Conservation (phyloP, 2,329 filamentous ascomycete species). For the Alternaria gaisen region DNA sequence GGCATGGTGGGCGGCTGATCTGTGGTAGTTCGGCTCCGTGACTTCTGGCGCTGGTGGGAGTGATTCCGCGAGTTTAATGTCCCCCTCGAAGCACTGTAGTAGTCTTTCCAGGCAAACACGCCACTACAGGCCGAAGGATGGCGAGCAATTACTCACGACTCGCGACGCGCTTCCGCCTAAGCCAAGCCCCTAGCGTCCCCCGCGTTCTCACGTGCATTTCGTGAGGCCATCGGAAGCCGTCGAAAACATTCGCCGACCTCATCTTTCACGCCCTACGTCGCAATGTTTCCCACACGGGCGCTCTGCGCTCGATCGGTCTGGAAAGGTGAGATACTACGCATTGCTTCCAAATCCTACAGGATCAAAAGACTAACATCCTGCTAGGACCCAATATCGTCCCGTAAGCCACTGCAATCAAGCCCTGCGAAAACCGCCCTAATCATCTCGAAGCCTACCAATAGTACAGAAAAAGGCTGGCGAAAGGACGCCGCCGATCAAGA, state of each 20-base stretch:
- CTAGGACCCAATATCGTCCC: conserved; percentile 76
- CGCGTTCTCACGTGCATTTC: conserved; percentile 39
- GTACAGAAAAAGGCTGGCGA: conserved; percentile 67
- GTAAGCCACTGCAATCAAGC: conserved; percentile 58
- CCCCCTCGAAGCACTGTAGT: background rate
- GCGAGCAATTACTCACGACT: conserved; percentile 9
- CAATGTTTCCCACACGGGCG: conserved; percentile 74
- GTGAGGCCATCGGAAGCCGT: conserved; percentile 26
- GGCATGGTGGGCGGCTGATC: conserved; percentile 30
- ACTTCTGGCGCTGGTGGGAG: background rate
- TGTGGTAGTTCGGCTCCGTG: background rate
- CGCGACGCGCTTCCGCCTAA: conserved; percentile 45
- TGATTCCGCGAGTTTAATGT: background rate
- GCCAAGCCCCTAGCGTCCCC: conserved; percentile 33
- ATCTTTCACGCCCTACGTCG: conserved; percentile 38
- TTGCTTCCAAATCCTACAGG: conserved; percentile 62
- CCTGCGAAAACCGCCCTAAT: conserved; percentile 31
- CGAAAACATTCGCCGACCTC: conserved; percentile 37
- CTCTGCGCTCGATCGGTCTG: conserved; percentile 77
- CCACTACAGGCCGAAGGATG: background rate
- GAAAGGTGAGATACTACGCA: conserved; percentile 72
- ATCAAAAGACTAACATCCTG: background rate
- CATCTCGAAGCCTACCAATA: conserved; percentile 66
- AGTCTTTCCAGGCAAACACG: background rate
- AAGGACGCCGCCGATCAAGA: conserved; percentile 76